Evolutionary conservation across 352 stramenopile genomes (phyloP).

Genomic region (Phytophthora fragariaefolia): DNA sequence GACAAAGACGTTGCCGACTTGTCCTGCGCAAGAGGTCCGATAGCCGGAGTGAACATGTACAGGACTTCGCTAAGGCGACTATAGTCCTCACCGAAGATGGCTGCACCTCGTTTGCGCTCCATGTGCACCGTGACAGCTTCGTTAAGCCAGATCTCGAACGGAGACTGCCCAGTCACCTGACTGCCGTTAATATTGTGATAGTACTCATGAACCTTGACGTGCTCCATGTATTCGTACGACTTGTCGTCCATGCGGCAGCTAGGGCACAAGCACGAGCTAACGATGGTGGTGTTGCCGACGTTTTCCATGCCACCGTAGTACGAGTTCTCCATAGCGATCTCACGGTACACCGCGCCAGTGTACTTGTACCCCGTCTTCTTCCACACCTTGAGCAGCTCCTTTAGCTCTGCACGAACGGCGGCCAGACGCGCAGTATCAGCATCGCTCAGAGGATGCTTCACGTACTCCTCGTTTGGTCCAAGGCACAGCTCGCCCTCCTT

Average conservation of each 20-base stretch:
- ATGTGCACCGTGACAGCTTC: conserved; percentile 85
- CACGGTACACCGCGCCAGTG: conserved; percentile 78
- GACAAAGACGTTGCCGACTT: conserved; percentile 77
- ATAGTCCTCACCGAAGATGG: conserved; percentile 78
- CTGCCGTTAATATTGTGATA: conserved; percentile 88
- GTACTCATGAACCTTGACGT: conserved; percentile 86
- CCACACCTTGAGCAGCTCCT: conserved; percentile 69
- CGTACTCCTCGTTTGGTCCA: conserved; percentile 59
- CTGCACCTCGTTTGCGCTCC: conserved; percentile 68
- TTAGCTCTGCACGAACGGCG: conserved; percentile 60
- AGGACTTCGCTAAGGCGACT: conserved; percentile 73
- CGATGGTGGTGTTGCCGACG: conserved; percentile 84
- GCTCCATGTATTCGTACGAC: conserved; percentile 86
- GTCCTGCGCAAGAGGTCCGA: conserved; percentile 73
- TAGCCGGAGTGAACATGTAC: conserved; percentile 77
- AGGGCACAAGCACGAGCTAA: conserved; percentile 73
- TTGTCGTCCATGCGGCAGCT: conserved; percentile 80
- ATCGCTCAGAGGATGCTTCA: conserved; percentile 50
- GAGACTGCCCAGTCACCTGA: conserved; percentile 80
- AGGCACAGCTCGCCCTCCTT: conserved; percentile 67
- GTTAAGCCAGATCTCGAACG: conserved; percentile 86
- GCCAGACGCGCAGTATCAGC: conserved; percentile 54
- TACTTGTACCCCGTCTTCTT: conserved; percentile 88
- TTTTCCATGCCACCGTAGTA: conserved; percentile 88
- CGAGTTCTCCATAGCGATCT: conserved; percentile 87